These are phyloP conservation scores for Monilinia fructicola DNA, from an alignment of 2,329 filamentous ascomycete species.

Conservation along the genomic window DNA sequence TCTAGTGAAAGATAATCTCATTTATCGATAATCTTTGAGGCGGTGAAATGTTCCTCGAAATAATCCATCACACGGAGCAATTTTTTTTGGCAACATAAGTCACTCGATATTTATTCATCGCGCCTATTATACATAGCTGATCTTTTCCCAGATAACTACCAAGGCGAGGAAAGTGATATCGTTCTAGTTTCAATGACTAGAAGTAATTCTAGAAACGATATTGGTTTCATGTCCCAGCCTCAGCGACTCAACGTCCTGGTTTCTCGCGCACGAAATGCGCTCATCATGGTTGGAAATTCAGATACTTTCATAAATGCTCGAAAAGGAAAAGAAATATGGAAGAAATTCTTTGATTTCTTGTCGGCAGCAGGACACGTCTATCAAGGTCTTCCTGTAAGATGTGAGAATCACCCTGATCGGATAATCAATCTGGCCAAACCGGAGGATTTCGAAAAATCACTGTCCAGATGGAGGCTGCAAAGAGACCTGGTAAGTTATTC, in stretches of 20 bases:
- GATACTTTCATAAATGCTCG: conserved; percentile 61
- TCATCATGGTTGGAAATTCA: conserved; percentile 71
- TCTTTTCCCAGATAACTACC: conserved; percentile 63
- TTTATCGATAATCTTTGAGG: not conserved
- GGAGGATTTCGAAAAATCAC: conserved; percentile 57
- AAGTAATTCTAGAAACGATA: conserved; percentile 62
- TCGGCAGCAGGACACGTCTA: conserved; percentile 53
- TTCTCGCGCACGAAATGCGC: conserved; percentile 61
- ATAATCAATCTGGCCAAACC: conserved; percentile 48
- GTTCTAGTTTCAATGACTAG: conserved; percentile 67
- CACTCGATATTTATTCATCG: not conserved
- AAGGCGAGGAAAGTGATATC: conserved; percentile 74
- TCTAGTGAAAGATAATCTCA: not conserved
- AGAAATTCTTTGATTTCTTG: conserved; percentile 55
- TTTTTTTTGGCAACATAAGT: not conserved
- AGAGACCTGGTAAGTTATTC: conserved; percentile 55
- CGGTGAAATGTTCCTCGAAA: not conserved
- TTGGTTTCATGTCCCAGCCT: conserved; percentile 67
- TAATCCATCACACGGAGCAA: not conserved
- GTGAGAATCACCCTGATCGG: conserved; percentile 57
- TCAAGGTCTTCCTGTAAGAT: conserved; percentile 60
- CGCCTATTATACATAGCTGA: not conserved
- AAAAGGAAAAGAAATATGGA: conserved; percentile 60
- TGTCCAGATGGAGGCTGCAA: conserved; percentile 71
- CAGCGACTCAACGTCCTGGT: conserved; percentile 70